A percentile compares a stretch with the other conserved stretches of the same genome.
phyloP scores from a whole-genome alignment of 1,284 basidiomycete species.

The Ustilago hordei region DNA sequence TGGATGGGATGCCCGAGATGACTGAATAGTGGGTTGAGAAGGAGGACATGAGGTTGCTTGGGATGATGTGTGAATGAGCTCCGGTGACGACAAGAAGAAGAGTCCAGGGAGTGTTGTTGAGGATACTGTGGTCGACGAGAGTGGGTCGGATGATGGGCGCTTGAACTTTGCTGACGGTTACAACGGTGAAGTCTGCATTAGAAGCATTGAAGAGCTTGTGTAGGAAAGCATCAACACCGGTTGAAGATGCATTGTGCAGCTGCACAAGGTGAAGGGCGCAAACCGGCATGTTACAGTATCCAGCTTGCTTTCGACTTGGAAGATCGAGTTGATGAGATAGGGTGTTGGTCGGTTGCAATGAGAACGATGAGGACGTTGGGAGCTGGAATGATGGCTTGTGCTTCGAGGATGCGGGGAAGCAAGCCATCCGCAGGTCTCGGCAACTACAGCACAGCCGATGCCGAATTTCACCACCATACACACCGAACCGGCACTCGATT shows the following conservation, averaged over 20 bases:
- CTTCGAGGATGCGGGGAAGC: background rate
- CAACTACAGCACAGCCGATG: conserved; percentile 18
- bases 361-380: background rate
- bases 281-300: conserved; percentile 22
- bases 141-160: conserved; percentile 42
- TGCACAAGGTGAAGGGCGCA: conserved; percentile 41
- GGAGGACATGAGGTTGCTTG: background rate
- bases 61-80: conserved; percentile 1
- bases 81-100: conserved; percentile 33
- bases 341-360: background rate
- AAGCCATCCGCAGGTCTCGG: conserved; percentile 2
- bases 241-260: conserved; percentile 19
- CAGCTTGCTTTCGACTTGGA: background rate
- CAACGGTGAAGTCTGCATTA: conserved; percentile 12
- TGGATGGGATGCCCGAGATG: conserved; percentile 35
- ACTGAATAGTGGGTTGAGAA: conserved; percentile 32
- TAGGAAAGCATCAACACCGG: conserved; percentile 21
- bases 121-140: conserved; percentile 26
- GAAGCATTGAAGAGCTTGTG: conserved; percentile 10
- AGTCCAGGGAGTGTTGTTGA: conserved; percentile 44
- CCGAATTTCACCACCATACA: background rate
- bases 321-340: background rate
- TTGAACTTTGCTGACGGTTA: conserved; percentile 32
- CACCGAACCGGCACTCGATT: conserved; percentile 13
- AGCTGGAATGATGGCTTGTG: background rate